A percentile compares a stretch with the other conserved stretches of the same genome.
These are phyloP conservation scores for Globisporangium rhizosaccharum DNA, from an alignment of 352 stramenopile genomes.

Conservation along the genomic window DNA sequence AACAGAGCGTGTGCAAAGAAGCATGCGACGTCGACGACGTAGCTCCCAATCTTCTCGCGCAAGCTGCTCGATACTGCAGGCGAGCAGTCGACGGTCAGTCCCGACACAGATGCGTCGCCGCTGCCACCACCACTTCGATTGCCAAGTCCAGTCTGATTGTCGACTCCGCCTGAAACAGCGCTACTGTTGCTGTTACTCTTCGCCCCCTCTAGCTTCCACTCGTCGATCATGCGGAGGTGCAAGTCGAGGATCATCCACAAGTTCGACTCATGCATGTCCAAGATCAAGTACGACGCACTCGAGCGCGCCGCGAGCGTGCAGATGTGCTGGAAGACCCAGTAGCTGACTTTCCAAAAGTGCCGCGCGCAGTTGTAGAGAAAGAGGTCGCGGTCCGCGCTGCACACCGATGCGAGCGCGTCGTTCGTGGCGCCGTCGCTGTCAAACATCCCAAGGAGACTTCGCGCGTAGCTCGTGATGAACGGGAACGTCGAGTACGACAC, in stretches of 20 bases:
- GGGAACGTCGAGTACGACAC: conserved; percentile 81
- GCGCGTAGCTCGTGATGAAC: conserved; percentile 82
- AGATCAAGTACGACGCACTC: conserved; percentile 69
- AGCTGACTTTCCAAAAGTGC: conserved; percentile 75
- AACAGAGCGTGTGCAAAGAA: conserved; percentile 75
- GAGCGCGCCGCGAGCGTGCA: conserved; percentile 69
- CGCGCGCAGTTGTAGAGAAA: conserved; percentile 63
- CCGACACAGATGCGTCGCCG: background rate
- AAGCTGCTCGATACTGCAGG: conserved; percentile 10
- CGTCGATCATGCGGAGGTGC: conserved; percentile 65
- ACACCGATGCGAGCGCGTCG: conserved; percentile 45
- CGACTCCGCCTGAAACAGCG: no score
- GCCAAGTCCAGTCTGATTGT: background rate
- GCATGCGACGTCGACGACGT: conserved; percentile 63
- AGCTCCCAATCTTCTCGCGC: conserved; percentile 44
- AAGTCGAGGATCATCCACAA: conserved; percentile 78
- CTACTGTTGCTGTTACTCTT: background rate
- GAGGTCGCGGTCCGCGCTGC: conserved; percentile 42
- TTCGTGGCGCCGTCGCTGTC: conserved; percentile 64
- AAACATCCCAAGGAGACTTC: conserved; percentile 66
- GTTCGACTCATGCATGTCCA: conserved; percentile 78
- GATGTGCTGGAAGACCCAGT: conserved; percentile 79
- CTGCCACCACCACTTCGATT: background rate
- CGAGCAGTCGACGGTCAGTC: conserved; percentile 16
- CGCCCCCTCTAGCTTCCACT: conserved; percentile 35